Evolutionary conservation across 2,329 filamentous ascomycete species (phyloP), one percentile per base, ranked within the genome.

Genomic region (Colletotrichum truncatum): DNA sequence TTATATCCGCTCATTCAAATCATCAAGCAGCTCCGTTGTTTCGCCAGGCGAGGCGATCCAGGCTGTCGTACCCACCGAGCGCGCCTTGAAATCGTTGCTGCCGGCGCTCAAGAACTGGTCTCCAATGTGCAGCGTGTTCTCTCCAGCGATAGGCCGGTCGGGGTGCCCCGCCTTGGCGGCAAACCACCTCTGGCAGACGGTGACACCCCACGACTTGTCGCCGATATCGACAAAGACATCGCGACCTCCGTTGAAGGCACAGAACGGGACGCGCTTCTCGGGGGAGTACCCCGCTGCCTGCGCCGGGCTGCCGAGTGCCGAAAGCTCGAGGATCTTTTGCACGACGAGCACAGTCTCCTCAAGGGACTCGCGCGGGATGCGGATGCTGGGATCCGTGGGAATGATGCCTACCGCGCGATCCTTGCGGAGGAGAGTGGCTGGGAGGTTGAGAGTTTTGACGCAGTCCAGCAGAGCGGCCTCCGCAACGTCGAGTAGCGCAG

Each of bases 201-300:
- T 86, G 3, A 99, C 96, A 69, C 96, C 96, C 92, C 94, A 97
- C 56, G 91, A 94, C 81, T 99, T 99, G 81, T 99, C 96, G 60
- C 96, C 96, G 73, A 99, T 98, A 76, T 99, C 96, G 57, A 99
- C 94, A 78, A 99, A 99, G 41, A 98, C 94, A 76, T 99, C 96
- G 67, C 96, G 95, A 10, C 96, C 96, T 57, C 95, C 96, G 77
- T 99, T 99, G 83, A 99, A 99, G 21, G 96, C 96, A 75, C 96
- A 99, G 75, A 98, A 99, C 0, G 96, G 96, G 30, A 99, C 81
- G 23, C 75, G 21, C 18, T 21, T 53, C 4, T 36, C 46, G 48
- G 25, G 70, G 73, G 32, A 32, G 46, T 36, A 9, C 21, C 58
- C 63, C 6, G 70, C 70, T 1, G 73, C 72, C 21, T 73, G 75